These are phyloP conservation scores for Spizellomyces punctatus DNA, from an alignment of 192 early-diverging fungal genomes.

Conservation along the genomic window DNA sequence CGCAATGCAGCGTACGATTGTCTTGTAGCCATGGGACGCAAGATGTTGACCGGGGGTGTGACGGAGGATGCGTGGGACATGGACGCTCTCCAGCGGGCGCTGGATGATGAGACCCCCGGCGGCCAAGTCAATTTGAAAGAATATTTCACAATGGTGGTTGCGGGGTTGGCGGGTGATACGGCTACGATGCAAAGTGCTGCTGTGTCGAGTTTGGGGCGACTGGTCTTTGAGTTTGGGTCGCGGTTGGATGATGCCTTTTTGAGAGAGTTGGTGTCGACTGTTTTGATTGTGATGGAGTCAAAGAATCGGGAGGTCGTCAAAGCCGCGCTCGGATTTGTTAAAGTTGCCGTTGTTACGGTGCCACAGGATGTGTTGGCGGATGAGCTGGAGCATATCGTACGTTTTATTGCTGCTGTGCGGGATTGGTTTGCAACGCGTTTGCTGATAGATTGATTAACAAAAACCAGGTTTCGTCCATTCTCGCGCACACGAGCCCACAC, in stretches of 20 bases:
- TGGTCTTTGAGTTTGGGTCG: constrained; percentile 86
- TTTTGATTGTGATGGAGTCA: constrained; percentile 78
- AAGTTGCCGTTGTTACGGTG: constrained; percentile 82
- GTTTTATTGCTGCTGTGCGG: no score
- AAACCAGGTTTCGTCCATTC: constrained; percentile 67
- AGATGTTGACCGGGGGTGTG: constrained; percentile 63
- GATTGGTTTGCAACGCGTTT: no score
- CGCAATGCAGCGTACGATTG: constrained; percentile 81
- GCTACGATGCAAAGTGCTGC: constrained; percentile 92
- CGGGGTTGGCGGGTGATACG: constrained; percentile 90
- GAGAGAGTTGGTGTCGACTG: constrained; percentile 76
- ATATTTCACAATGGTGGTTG: constrained; percentile 91
- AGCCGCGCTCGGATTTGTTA: constrained; percentile 89
- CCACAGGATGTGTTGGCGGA: constrained; percentile 70
- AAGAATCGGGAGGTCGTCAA: constrained; percentile 90
- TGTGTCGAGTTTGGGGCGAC: constrained; percentile 76
- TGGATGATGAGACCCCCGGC: background rate
- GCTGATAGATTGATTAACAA: no score
- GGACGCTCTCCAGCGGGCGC: constrained; percentile 4
- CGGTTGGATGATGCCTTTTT: constrained; percentile 60
- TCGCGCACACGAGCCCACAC: constrained; percentile 84
- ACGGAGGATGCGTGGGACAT: constrained; percentile 15
- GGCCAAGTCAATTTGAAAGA: constrained; percentile 53
- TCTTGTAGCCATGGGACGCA: constrained; percentile 84
- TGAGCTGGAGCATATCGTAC: constrained; percentile 52